Conservation (phyloP, 164 flowering plant species). For the Tetrastigma voinierianum region DNA sequence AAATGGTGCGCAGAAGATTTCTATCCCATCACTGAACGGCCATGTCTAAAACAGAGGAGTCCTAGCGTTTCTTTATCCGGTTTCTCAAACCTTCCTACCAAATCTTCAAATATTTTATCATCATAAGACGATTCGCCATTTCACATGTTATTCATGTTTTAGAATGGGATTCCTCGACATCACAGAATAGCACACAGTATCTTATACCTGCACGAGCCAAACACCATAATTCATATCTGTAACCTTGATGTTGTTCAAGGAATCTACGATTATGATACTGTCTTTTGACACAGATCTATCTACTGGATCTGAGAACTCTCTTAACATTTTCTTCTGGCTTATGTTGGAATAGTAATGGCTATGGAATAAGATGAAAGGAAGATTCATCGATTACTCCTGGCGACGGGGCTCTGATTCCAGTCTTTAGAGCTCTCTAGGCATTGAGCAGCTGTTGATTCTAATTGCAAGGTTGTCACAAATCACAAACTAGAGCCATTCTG, state of each 20-base stretch:
- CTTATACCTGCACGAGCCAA: constrained; percentile 93
- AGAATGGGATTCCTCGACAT: constrained; percentile 61
- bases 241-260: constrained; percentile 93
- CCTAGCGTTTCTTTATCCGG: constrained; percentile 94
- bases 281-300: constrained; percentile 76
- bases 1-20: constrained; percentile 62
- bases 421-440: constrained; percentile 63
- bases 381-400: constrained; percentile 68
- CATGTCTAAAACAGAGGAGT: constrained; percentile 89
- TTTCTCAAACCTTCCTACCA: constrained; percentile 81
- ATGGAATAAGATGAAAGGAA: constrained; percentile 75
- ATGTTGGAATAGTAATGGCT: constrained; percentile 72
- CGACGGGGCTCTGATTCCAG: constrained; percentile 44
- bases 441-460: constrained; percentile 85
- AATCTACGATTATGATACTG: constrained; percentile 74
- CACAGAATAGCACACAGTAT: constrained; percentile 81
- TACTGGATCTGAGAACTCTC: constrained; percentile 83
- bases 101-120: constrained; percentile 81
- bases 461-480: constrained; percentile 97
- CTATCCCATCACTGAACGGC: constrained; percentile 60
- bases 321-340: constrained; percentile 75
- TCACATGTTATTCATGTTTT: constrained; percentile 60
- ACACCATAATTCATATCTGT: constrained; percentile 96
- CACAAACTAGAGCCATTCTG: constrained; percentile 93
- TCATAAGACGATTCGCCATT: constrained; percentile 56